Evolutionary conservation across 345 rosid species (phyloP).

Genomic region (Acer yangbiense): DNA sequence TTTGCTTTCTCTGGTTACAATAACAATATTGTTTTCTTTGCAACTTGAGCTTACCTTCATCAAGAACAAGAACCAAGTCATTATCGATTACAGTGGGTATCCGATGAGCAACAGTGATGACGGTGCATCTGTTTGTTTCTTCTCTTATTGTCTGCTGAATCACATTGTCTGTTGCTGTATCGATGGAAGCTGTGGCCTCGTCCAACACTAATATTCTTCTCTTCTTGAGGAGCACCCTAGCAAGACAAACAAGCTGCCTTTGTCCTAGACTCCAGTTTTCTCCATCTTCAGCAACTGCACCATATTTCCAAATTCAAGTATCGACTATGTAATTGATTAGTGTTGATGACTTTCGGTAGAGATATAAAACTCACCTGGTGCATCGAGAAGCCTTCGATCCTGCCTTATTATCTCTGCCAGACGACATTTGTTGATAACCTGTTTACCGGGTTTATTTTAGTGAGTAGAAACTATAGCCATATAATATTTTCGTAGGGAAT

Average conservation of each 20-base stretch:
- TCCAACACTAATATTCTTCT: slow-evolving; percentile 73
- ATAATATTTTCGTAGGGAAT: neutral
- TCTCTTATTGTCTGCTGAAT: slow-evolving; percentile 75
- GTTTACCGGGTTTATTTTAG: neutral
- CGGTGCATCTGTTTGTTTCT: slow-evolving; percentile 74
- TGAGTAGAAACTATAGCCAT: neutral
- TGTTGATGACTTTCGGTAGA: neutral
- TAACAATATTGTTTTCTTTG: neutral
- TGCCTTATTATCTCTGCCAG: slow-evolving; percentile 51
- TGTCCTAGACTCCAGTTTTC: slow-evolving; percentile 96
- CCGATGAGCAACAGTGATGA: slow-evolving; percentile 86
- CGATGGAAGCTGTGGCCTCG: slow-evolving; percentile 92
- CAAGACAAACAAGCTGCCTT: slow-evolving; percentile 86
- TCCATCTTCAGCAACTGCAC: slow-evolving; percentile 81
- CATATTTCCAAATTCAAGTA: slow-evolving; percentile 17
- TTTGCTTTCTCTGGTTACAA: neutral
- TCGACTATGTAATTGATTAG: neutral
- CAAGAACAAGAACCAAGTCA: slow-evolving; percentile 83
- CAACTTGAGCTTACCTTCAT: slow-evolving; percentile 47
- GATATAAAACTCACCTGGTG: slow-evolving; percentile 35
- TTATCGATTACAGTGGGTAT: slow-evolving; percentile 82
- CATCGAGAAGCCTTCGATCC: slow-evolving; percentile 60
- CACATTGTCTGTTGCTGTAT: slow-evolving; percentile 75
- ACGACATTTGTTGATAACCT: slow-evolving; percentile 64
- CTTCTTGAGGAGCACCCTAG: slow-evolving; percentile 70